Evolutionary conservation across 768 basidiomycete genomes (phyloP).

Genomic region (Crepidotus variabilis): DNA sequence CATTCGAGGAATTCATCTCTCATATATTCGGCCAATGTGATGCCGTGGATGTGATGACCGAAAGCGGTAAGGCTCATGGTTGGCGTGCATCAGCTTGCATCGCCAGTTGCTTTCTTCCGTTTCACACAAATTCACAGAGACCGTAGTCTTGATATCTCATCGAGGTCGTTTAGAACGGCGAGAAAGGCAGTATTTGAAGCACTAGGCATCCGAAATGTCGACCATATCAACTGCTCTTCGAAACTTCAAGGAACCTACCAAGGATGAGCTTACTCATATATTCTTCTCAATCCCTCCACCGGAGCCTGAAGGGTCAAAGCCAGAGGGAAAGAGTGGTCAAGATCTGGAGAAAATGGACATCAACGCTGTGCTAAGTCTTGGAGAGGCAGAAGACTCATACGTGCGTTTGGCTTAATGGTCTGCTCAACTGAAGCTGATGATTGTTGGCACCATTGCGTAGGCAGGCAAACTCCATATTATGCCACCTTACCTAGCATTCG

Average conservation of each 20-base stretch:
- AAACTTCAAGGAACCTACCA: conserved; percentile 89
- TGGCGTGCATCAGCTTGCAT: neutral
- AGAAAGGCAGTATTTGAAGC: neutral
- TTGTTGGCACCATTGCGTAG: conserved; percentile 33
- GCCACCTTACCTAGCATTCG: conserved; percentile 86
- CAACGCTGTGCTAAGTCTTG: conserved; percentile 82
- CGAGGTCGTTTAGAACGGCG: neutral
- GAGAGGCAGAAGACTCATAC: conserved; percentile 88
- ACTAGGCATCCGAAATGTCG: conserved; percentile 44
- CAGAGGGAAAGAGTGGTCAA: conserved; percentile 26
- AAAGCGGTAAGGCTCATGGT: neutral
- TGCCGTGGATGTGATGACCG: neutral
- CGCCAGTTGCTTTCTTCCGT: neutral
- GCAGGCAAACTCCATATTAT: conserved; percentile 89
- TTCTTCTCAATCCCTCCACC: conserved; percentile 81
- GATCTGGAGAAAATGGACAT: conserved; percentile 77
- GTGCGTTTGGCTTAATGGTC: conserved; percentile 47
- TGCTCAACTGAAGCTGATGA: neutral
- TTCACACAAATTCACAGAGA: neutral
- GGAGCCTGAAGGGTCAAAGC: conserved; percentile 18
- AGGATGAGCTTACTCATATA: conserved; percentile 77
- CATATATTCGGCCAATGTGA: neutral
- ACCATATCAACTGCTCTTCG: conserved; percentile 86
- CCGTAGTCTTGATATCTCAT: neutral
- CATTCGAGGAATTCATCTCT: too few relatives aligned